Evolutionary conservation across 495 filamentous ascomycete genomes (phyloP).

Genomic region (Sporormia fimetaria): DNA sequence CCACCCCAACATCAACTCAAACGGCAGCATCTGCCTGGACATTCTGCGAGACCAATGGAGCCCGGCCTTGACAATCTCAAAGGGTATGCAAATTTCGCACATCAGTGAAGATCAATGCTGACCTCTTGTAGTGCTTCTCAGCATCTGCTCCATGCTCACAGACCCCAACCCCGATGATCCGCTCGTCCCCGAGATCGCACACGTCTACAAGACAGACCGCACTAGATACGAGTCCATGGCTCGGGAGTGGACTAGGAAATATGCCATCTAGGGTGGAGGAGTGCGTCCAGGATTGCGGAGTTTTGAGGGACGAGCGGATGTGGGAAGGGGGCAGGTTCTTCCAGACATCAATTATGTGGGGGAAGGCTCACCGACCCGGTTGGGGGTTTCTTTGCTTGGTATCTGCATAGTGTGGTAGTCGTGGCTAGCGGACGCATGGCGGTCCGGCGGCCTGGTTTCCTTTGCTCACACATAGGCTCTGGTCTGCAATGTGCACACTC

Average conservation of each 20-base stretch:
- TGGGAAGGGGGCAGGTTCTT: too few relatives aligned
- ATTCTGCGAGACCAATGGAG: constrained; percentile 99
- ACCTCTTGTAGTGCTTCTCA: constrained; percentile 63
- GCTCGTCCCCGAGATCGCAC: constrained; percentile 94
- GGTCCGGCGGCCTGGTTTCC: too few relatives aligned
- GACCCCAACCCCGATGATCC: constrained; percentile 99
- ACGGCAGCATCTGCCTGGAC: constrained; percentile 97
- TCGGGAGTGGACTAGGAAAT: constrained; percentile 97
- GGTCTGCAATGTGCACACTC: too few relatives aligned
- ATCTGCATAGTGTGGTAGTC: too few relatives aligned
- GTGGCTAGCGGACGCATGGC: too few relatives aligned
- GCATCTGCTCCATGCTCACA: constrained; percentile 99
- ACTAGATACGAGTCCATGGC: constrained; percentile 91
- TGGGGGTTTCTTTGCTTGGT: too few relatives aligned
- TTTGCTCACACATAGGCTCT: too few relatives aligned
- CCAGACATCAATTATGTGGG: neutral
- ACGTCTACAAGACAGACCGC: constrained; percentile 99
- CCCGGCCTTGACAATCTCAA: constrained; percentile 94
- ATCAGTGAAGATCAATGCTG: neutral
- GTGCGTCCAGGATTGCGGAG: too few relatives aligned
- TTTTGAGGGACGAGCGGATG: too few relatives aligned
- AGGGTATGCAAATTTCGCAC: constrained; percentile 50
- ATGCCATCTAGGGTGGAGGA: constrained; percentile 84
- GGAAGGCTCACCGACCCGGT: too few relatives aligned
- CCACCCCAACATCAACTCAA: constrained; percentile 99